These are phyloP conservation scores for Xylaria sp. DNA, from an alignment of 2,329 filamentous ascomycete genomes.

Conservation along the genomic window DNA sequence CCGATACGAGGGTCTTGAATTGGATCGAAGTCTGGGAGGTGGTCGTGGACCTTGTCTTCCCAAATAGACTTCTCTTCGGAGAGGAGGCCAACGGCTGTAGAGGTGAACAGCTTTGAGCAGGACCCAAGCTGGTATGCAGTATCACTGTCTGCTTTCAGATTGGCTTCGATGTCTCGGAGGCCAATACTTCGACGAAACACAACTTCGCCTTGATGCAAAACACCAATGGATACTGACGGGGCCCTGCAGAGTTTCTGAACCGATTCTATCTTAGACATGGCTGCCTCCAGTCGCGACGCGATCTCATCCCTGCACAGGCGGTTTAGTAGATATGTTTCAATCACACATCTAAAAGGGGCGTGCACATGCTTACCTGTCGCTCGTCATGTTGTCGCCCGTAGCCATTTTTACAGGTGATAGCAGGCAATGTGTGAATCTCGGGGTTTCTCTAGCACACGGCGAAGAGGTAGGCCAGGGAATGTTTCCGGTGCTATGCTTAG, in stretches of 20 bases:
- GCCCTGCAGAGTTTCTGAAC: too few relatives aligned
- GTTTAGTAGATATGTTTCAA: background rate
- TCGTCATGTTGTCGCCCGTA: background rate
- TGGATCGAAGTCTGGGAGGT: constrained; percentile 4
- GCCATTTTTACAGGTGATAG: background rate
- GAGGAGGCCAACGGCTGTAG: constrained; percentile 3
- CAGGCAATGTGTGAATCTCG: too few relatives aligned
- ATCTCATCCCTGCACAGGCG: too few relatives aligned
- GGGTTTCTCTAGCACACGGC: too few relatives aligned
- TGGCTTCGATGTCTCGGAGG: background rate
- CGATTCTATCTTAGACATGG: too few relatives aligned
- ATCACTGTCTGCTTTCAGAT: constrained; percentile 1
- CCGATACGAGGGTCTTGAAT: constrained; percentile 4
- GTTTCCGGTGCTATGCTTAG: too few relatives aligned
- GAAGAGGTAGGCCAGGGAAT: too few relatives aligned
- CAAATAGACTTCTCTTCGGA: background rate
- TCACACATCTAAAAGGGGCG: background rate
- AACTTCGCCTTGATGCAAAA: too few relatives aligned
- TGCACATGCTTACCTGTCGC: background rate
- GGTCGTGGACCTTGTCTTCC: constrained; percentile 1
- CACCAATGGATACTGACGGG: too few relatives aligned
- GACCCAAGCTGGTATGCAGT: constrained; percentile 7
- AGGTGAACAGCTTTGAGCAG: constrained; percentile 9
- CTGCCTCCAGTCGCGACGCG: too few relatives aligned
- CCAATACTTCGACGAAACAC: constrained; percentile 1